A percentile compares a stretch with the other conserved stretches of the same genome.
Conservation (phyloP, 345 rosid genomes). For the Laguncularia racemosa region DNA sequence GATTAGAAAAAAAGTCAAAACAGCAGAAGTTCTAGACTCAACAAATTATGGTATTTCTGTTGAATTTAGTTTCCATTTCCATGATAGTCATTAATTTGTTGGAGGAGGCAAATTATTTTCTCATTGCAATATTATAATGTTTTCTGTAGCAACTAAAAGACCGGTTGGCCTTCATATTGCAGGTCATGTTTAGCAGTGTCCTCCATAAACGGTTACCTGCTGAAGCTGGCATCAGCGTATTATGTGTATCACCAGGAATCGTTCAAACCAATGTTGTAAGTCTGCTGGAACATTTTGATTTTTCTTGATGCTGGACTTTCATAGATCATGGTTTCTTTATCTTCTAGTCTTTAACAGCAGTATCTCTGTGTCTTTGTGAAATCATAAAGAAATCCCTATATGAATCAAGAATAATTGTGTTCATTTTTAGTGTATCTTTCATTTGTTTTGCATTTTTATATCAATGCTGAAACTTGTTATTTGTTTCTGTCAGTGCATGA, state of each 20-base stretch:
- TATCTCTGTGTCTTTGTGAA: too few relatives aligned
- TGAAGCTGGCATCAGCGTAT: conserved; percentile 80
- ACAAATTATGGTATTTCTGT: too few relatives aligned
- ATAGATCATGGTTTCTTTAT: not conserved
- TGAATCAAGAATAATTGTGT: too few relatives aligned
- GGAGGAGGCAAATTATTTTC: not conserved
- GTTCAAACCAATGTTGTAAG: conserved; percentile 95
- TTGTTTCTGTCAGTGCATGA: too few relatives aligned
- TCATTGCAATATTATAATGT: not conserved
- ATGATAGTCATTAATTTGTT: not conserved
- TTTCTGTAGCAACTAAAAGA: conserved; percentile 2
- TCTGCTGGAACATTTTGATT: conserved; percentile 17
- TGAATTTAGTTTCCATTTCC: too few relatives aligned
- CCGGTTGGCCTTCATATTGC: conserved; percentile 24
- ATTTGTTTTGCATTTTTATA: too few relatives aligned
- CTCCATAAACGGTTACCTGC: conserved; percentile 81
- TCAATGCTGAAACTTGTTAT: too few relatives aligned
- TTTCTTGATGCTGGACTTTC: not conserved
- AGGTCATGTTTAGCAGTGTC: conserved; percentile 91
- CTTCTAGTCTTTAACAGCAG: not conserved
- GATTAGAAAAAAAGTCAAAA: too few relatives aligned
- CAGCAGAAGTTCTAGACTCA: too few relatives aligned
- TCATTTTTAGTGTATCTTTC: too few relatives aligned
- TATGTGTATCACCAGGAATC: conserved; percentile 86
- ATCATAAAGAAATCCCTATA: too few relatives aligned